Base-by-base conservation (phyloP, 139 green algal species). In the Chlamydomonas schloesseri region DNA sequence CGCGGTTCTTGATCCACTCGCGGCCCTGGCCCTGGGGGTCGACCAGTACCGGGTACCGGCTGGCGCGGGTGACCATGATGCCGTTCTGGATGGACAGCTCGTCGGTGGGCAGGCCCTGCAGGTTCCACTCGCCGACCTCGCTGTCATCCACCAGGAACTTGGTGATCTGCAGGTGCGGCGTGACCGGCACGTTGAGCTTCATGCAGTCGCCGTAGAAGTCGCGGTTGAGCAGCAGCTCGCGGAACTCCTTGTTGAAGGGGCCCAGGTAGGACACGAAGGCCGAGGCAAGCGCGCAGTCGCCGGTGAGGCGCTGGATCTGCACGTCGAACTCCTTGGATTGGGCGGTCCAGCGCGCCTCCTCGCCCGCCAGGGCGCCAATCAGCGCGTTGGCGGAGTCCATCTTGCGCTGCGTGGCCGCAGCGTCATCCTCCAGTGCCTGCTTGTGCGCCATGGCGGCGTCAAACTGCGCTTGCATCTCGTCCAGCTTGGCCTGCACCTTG, bases 221-320 rank as follows among this genome's bases (percentile, higher is more conserved):
- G 64, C 93, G 89, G 74, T 90, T 93, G n/a, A 96, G 87, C 75
- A 98, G 93, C 89, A 97, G 89, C 84, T 99, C 96, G 36, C 97
- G 93, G 95, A 98, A 98, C 91, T 98, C 96, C 84, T 96, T 96
- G 94, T 98, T 98, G 94, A 99, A 99, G 71, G 96, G 96, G 36
- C 96, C 97, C 71, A 97, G 86, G 92, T 99, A 99, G 23, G 94
- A 97, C 57, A 98, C 92, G 83, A 99, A 99, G 69, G 91, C 92
- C n/a, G 84, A 92, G 60, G 95, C 94, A 28, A 98, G 84, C 24
- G 94, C 94, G 88, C 95, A 98, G 92, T 98, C 96, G 73, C 96
- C 97, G 23, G 97, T 96, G 21, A 99, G 94, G 71, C 93, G 91
- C 86, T 96, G 89, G 77, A 98, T 98, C 74, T 93, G 90, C 53